Conservation (phyloP, 768 basidiomycete species). For the Glaciozyma martinii region DNA sequence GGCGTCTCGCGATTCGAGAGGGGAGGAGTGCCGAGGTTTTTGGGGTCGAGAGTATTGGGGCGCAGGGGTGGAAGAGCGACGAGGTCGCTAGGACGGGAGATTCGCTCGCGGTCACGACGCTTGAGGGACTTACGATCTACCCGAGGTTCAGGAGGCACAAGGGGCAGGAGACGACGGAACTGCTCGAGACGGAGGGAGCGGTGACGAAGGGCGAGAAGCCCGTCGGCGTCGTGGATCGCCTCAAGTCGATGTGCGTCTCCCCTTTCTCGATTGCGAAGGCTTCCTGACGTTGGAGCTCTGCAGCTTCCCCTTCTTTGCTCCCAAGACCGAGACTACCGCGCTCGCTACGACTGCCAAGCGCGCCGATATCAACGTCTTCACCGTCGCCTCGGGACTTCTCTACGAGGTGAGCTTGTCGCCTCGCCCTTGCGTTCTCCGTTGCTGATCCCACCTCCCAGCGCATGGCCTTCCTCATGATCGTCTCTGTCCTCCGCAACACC, state of each 20-base stretch:
- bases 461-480: conserved; percentile 95
- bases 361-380: conserved; percentile 97
- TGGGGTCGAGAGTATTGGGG: conserved; percentile 73
- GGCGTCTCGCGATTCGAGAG: conserved; percentile 67
- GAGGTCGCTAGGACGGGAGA: conserved; percentile 57
- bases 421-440: too few species aligned
- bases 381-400: conserved; percentile 88
- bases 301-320: conserved; percentile 25
- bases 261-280: conserved; percentile 9
- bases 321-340: conserved; percentile 18
- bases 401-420: conserved; percentile 62
- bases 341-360: conserved; percentile 32
- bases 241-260: conserved; percentile 46
- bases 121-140: conserved; percentile 81
- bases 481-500: conserved; percentile 89
- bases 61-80: conserved; percentile 77
- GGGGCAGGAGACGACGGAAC: conserved; percentile 75
- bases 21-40: conserved; percentile 76
- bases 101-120: conserved; percentile 68
- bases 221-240: conserved; percentile 35
- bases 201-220: background rate
- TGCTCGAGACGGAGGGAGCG: conserved; percentile 49
- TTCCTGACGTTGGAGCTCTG: background rate
- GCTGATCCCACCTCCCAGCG: conserved; percentile 50
- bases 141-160: conserved; percentile 60